Evolutionary conservation across 2,329 filamentous ascomycete genomes (phyloP).

Genomic region (Hyphodiscus sp.): DNA sequence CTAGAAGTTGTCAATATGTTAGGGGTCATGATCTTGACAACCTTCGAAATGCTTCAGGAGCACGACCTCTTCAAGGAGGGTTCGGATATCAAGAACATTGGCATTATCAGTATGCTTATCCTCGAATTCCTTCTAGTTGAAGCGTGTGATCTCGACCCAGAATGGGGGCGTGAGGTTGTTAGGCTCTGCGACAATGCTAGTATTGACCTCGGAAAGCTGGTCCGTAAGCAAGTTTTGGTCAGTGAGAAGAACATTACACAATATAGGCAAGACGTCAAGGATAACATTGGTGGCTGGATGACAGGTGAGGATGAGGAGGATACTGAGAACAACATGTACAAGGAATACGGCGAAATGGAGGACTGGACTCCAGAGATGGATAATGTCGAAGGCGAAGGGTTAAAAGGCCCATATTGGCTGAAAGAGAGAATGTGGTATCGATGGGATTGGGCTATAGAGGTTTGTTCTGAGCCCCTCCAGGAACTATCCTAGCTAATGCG

Average conservation of each 20-base stretch:
- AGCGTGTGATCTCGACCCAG: conserved; percentile 40
- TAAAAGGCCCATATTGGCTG: not conserved
- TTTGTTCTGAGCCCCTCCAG: too few relatives aligned
- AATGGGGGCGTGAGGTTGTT: conserved; percentile 47
- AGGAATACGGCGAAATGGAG: conserved; percentile 2
- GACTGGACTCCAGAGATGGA: conserved; percentile 9
- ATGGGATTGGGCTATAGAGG: conserved; percentile 17
- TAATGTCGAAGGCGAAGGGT: not conserved
- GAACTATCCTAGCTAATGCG: not conserved
- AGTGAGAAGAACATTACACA: conserved; percentile 6
- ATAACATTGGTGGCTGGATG: not conserved
- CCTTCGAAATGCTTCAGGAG: conserved; percentile 42
- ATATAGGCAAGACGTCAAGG: not conserved
- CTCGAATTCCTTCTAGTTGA: conserved; percentile 42
- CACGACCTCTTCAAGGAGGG: conserved; percentile 31
- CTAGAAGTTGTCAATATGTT: conserved; percentile 42
- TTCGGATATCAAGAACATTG: conserved; percentile 40
- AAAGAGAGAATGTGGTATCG: conserved; percentile 12
- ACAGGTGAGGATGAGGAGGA: conserved; percentile 3
- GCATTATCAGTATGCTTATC: conserved; percentile 41
- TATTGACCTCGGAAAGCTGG: conserved; percentile 10
- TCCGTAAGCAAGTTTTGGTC: conserved; percentile 13
- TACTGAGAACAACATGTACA: conserved; percentile 5
- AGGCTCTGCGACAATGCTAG: conserved; percentile 14
- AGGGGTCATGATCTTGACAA: conserved; percentile 51